phyloP scores from a whole-genome alignment of 305 asterid species.

The Lippia alba region DNA sequence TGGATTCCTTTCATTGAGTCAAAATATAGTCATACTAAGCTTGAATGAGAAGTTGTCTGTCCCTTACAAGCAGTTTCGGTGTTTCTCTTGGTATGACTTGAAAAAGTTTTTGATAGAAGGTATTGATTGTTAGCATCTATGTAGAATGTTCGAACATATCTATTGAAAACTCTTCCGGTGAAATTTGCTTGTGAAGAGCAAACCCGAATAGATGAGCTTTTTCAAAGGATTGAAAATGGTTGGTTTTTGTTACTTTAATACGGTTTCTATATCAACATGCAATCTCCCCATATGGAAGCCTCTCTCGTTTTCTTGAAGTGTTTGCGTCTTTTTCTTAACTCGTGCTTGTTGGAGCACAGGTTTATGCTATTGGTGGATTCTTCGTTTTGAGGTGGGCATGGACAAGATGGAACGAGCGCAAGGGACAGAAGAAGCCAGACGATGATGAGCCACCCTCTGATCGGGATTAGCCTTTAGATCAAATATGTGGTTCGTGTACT shows the following conservation, averaged over 20 bases:
- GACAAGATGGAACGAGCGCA: constrained; percentile 83
- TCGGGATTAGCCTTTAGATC: constrained; percentile 42
- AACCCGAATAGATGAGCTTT: background rate
- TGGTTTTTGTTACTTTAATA: background rate
- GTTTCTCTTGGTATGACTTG: too few relatives aligned
- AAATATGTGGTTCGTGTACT: constrained; percentile 37
- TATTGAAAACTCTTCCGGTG: too few relatives aligned
- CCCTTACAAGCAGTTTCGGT: too few relatives aligned
- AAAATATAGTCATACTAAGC: too few relatives aligned
- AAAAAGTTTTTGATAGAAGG: too few relatives aligned
- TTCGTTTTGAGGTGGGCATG: constrained; percentile 89
- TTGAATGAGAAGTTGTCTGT: too few relatives aligned
- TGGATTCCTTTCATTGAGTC: too few relatives aligned
- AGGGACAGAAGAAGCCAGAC: constrained; percentile 57
- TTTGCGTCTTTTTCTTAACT: background rate
- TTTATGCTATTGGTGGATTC: constrained; percentile 84
- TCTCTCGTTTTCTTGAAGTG: background rate
- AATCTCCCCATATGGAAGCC: background rate
- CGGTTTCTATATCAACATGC: background rate
- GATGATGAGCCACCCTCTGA: constrained; percentile 60
- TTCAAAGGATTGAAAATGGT: background rate
- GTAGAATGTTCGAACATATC: too few relatives aligned
- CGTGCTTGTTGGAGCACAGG: constrained; percentile 49
- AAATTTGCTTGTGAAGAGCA: background rate
- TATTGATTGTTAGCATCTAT: too few relatives aligned